phyloP scores from a whole-genome alignment of 345 rosid genomes.

The Raphanus raphanistrum region DNA sequence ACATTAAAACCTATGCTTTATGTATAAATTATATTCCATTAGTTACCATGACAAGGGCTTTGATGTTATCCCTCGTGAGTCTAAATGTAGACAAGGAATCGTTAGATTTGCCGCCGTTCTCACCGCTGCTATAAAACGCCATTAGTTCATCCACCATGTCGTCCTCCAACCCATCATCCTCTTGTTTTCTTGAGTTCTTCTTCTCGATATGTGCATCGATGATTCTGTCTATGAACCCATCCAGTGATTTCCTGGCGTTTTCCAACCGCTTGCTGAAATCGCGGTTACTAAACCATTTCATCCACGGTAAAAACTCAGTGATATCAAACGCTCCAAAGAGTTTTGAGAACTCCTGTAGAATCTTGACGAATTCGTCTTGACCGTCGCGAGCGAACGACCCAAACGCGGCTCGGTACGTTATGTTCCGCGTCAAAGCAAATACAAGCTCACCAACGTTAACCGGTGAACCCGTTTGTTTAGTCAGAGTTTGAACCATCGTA shows the following conservation, averaged over 20 bases:
- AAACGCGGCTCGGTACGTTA: slow-evolving; percentile 82
- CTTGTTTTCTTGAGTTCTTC: slow-evolving; percentile 22
- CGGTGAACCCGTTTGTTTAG: slow-evolving; percentile 39
- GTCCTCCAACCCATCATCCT: slow-evolving; percentile 32
- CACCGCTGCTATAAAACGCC: slow-evolving; percentile 57
- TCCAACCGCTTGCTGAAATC: slow-evolving; percentile 52
- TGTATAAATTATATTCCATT: background rate
- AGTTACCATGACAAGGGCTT: slow-evolving; percentile 91
- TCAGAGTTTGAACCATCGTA: slow-evolving; percentile 42
- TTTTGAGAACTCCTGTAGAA: slow-evolving; percentile 84
- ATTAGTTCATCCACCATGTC: slow-evolving; percentile 92
- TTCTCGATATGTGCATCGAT: slow-evolving; percentile 69
- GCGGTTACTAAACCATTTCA: slow-evolving; percentile 58
- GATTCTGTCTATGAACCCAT: slow-evolving; percentile 68
- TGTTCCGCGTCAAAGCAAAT: slow-evolving; percentile 62
- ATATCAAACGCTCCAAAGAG: slow-evolving; percentile 85
- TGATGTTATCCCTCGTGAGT: slow-evolving; percentile 73
- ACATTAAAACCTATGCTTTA: background rate
- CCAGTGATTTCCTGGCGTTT: slow-evolving; percentile 63
- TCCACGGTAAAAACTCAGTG: slow-evolving; percentile 75
- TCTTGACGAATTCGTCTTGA: slow-evolving; percentile 65
- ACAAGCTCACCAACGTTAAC: slow-evolving; percentile 73
- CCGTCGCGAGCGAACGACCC: slow-evolving; percentile 63
- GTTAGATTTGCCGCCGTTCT: slow-evolving; percentile 39
- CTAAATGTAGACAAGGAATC: slow-evolving; percentile 52